These are phyloP conservation scores for Ogataea glucozyma DNA, from an alignment of 805 yeast genomes.

Conservation along the genomic window DNA sequence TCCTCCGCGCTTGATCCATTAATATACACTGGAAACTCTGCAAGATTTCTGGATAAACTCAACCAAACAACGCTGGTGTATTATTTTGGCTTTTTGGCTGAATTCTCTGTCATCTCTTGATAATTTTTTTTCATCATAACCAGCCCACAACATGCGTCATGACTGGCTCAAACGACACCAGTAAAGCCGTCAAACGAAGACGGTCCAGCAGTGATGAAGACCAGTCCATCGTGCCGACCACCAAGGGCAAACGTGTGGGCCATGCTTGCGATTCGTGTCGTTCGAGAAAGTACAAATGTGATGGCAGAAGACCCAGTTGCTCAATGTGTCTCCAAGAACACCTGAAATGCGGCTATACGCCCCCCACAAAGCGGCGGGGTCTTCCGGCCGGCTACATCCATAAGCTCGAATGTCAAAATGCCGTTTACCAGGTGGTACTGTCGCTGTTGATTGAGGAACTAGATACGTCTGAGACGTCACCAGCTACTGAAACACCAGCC, in stretches of 20 bases:
- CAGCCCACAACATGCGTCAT: conserved; percentile 1
- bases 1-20: no score
- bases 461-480: background rate
- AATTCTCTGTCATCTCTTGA: background rate
- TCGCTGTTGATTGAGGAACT: background rate
- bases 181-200: background rate
- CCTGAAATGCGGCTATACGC: conserved; percentile 3
- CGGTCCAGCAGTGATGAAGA: conserved; percentile 1
- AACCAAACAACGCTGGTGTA: background rate
- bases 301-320: conserved; percentile 6
- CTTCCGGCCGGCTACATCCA: conserved; percentile 7
- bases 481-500: no score
- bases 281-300: conserved; percentile 7
- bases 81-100: no score
- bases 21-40: no score
- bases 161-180: conserved; percentile 1
- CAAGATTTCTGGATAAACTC: background rate
- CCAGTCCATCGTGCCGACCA: background rate
- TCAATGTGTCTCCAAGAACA: conserved; percentile 5
- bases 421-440: conserved; percentile 3
- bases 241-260: conserved; percentile 4
- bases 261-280: conserved; percentile 9
- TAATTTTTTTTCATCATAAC: background rate
- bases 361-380: conserved; percentile 5
- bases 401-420: conserved; percentile 6